phyloP scores from a whole-genome alignment of 2,329 filamentous ascomycete species.

The Aspergillus costaricaensis region DNA sequence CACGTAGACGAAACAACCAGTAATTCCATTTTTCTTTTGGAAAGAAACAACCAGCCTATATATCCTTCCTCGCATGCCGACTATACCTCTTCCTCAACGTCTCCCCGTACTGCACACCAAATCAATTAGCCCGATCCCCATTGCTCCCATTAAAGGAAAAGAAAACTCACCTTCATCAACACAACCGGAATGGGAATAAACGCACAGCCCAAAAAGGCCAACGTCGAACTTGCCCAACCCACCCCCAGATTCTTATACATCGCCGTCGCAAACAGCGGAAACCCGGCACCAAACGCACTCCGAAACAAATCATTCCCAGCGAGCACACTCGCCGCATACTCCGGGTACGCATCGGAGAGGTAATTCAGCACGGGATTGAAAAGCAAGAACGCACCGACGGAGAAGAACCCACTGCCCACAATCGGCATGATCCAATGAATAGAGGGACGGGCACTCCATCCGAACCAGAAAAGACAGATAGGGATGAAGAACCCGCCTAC shows the following conservation, averaged over 20 bases:
- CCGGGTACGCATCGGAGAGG: constrained; percentile 70
- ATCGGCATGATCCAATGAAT: constrained; percentile 66
- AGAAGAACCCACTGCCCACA: constrained; percentile 64
- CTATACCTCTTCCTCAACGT: constrained; percentile 2
- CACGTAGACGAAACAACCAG: too few species aligned
- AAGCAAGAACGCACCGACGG: constrained; percentile 68
- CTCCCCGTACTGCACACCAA: neutral
- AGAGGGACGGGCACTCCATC: constrained; percentile 61
- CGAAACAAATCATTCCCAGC: constrained; percentile 71
- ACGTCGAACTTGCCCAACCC: constrained; percentile 4
- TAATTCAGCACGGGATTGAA: constrained; percentile 74
- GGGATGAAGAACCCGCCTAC: constrained; percentile 61
- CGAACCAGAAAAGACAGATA: constrained; percentile 67
- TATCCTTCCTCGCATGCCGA: constrained; percentile 7
- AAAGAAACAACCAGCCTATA: neutral
- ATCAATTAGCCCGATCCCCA: neutral
- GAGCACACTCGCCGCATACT: constrained; percentile 69
- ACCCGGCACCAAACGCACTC: constrained; percentile 52
- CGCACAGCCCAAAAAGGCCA: neutral
- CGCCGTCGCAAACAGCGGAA: constrained; percentile 26
- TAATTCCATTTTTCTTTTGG: too few species aligned
- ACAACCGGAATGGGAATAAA: constrained; percentile 6
- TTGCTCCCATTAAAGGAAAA: neutral
- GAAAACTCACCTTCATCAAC: constrained; percentile 1
- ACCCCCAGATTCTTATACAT: constrained; percentile 32